Conservation (phyloP, 148 eudicot genomes). For the Amaranthus hypochondriacus region DNA sequence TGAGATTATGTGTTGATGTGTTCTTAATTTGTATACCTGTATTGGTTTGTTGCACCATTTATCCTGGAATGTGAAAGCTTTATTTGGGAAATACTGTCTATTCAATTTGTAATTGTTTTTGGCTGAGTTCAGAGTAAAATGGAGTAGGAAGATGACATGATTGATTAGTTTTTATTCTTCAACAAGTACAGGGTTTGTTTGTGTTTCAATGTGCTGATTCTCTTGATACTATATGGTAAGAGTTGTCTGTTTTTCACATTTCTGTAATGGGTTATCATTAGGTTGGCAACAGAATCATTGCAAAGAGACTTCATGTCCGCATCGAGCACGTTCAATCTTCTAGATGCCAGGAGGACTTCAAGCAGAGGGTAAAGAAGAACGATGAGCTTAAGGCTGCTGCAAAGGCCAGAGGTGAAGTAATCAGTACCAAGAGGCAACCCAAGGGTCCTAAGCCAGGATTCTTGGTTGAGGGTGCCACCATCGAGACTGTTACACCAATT, state of each 20-base stretch:
- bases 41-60: too few relatives aligned
- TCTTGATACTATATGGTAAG: not conserved
- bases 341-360: slow-evolving; percentile 54
- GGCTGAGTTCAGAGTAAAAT: too few relatives aligned
- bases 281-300: slow-evolving; percentile 50
- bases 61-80: too few relatives aligned
- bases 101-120: too few relatives aligned
- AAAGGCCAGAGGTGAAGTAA: slow-evolving; percentile 44
- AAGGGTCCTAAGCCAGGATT: slow-evolving; percentile 59
- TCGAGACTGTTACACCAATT: slow-evolving; percentile 55
- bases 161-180: not conserved
- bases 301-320: slow-evolving; percentile 60
- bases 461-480: slow-evolving; percentile 53
- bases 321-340: slow-evolving; percentile 52
- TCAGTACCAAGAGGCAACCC: slow-evolving; percentile 68
- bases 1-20: too few relatives aligned
- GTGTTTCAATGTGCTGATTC: not conserved
- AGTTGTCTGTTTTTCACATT: not conserved
- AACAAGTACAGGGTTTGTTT: not conserved
- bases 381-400: slow-evolving; percentile 61
- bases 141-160: too few relatives aligned
- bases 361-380: slow-evolving; percentile 43
- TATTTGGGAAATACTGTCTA: too few relatives aligned
- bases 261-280: not conserved
- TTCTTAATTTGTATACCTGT: too few relatives aligned